These are phyloP conservation scores for Trichoderma sp. DNA, from an alignment of 2,329 filamentous ascomycete species.

Conservation along the genomic window DNA sequence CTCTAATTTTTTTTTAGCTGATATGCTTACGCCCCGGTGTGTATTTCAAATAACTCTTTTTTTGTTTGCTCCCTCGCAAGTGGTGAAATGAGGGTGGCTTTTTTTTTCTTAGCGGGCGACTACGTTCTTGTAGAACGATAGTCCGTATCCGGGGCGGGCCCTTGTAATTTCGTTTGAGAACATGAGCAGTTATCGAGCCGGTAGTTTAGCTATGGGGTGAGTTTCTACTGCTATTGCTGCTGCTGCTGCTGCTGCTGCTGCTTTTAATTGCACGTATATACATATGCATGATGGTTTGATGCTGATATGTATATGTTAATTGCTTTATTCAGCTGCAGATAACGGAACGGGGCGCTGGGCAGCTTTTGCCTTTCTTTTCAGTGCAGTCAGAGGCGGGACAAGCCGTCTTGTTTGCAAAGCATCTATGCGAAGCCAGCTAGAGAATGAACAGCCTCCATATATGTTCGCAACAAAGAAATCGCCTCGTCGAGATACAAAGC, in stretches of 20 bases:
- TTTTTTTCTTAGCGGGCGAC: constrained; percentile 3
- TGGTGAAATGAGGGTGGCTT: constrained; percentile 8
- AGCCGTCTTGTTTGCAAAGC: background rate
- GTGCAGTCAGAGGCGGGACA: background rate
- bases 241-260: too few species aligned
- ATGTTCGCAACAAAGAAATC: too few species aligned
- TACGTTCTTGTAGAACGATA: background rate
- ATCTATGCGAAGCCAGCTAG: background rate
- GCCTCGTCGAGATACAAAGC: background rate
- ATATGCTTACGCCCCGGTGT: background rate
- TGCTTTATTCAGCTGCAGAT: too few species aligned
- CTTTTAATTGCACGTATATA: too few species aligned
- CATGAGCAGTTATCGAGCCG: too few species aligned
- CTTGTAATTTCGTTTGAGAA: background rate
- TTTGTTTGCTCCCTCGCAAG: background rate
- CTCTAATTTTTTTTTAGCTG: background rate
- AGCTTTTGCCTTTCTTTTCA: too few species aligned
- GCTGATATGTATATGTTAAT: too few species aligned
- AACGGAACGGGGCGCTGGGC: too few species aligned
- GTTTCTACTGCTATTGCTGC: too few species aligned
- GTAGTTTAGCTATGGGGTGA: too few species aligned
- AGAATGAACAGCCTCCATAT: too few species aligned
- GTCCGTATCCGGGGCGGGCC: background rate
- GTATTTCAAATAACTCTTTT: background rate
- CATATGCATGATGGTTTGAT: too few species aligned